Conservation (phyloP, 306 rosid species). For the Betula pendula region DNA sequence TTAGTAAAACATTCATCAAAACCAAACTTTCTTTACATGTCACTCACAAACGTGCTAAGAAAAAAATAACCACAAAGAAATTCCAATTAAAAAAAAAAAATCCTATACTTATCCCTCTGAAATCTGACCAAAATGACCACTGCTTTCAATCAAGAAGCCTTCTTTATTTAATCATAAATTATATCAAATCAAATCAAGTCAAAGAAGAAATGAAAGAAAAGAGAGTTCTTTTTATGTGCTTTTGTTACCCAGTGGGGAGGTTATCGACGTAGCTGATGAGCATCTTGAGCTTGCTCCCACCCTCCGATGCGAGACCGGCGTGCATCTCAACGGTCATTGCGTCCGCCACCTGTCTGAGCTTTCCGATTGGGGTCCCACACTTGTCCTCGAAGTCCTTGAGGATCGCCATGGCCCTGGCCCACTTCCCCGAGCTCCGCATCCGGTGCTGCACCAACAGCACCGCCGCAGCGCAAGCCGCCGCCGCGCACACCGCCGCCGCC, state of each 20-base stretch:
- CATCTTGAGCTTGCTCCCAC: conserved; percentile 97
- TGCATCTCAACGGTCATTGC: conserved; percentile 97
- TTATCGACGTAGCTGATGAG: conserved; percentile 85
- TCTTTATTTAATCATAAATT: neutral
- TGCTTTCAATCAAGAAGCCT: neutral
- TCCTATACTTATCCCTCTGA: neutral
- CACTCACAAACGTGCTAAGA: neutral
- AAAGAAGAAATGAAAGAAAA: neutral
- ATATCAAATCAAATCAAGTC: neutral
- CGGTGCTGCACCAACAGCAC: conserved; percentile 64
- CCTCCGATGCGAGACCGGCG: conserved; percentile 95
- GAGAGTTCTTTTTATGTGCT: neutral
- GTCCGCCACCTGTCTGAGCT: conserved; percentile 72
- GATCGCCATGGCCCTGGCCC: conserved; percentile 53
- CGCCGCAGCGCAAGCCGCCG: conserved; percentile 79
- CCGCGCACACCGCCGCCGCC: conserved; percentile 69
- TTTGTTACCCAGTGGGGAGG: conserved; percentile 82
- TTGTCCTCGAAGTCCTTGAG: conserved; percentile 67
- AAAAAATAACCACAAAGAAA: neutral
- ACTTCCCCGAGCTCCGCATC: conserved; percentile 50
- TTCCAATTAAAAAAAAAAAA: neutral
- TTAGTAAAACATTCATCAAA: no score
- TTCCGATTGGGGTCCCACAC: conserved; percentile 65
- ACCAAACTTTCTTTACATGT: no score
- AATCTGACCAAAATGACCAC: neutral